Evolutionary conservation across 129 eudicot genomes (phyloP), one percentile per base, ranked within the genome.

Genomic region (Flaveria bidentis): DNA sequence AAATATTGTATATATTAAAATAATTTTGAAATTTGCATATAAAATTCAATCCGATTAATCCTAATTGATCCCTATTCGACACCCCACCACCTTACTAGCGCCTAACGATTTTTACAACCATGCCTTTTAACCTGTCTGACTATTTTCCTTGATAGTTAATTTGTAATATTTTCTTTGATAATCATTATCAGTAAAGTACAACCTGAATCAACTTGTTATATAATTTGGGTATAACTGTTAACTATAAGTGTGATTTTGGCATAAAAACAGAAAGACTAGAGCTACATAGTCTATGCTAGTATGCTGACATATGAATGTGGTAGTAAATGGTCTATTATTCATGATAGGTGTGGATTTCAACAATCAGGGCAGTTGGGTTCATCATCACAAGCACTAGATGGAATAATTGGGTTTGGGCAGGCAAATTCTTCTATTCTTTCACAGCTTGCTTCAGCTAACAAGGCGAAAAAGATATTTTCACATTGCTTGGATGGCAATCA

Each of bases 321-420:
- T 74, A 5, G 64, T 41, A n/a, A 25, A 10, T 75, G 13, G 33
- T 26, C 53, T 68, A 15, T 65, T 73, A 76, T 83, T 44, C 45
- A 53, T 49, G 55, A 82, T 80, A 93, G 98, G 81, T 93, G 98
- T 74, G 96, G 96, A 56, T 83, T 97, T 62, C 87, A 84, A 76
- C 98, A 93, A 84, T 78, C 90, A 42, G 98, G 98, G 75, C 87
- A 85, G 86, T 85, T 93, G 56, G 93, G 95, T 78, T 75, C 92
- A 79, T 81, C 96, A 58, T 81, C 83, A 66, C 88, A 88, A 69
- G 92, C 98, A 69, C 85, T 90, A 80, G 98, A 93, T 81, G 98
- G 98, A 39, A 90, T 93, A 30, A 72, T 93, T 61, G 98, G 98
- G 69, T 93, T 93, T 73, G 98, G 98, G 73, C 97, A 90, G 72